Conservation (phyloP, 805 yeast genomes). For the Zygotorulaspora sp. region DNA sequence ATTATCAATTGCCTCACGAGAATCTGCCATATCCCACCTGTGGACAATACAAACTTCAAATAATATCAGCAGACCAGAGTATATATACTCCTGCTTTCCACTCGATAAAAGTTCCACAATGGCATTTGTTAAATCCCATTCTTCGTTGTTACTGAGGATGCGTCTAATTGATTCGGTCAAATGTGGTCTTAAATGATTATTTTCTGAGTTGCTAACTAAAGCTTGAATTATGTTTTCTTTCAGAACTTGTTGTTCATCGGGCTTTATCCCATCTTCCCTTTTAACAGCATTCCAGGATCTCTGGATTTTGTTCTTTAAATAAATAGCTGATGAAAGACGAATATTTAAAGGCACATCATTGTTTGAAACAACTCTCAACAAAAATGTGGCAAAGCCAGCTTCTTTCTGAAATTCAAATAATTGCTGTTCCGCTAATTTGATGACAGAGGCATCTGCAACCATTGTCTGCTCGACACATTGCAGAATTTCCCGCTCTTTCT, state of each 20-base stretch:
- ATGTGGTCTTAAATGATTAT: slow-evolving; percentile 48
- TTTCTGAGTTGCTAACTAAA: slow-evolving; percentile 41
- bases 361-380: slow-evolving; percentile 48
- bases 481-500: slow-evolving; percentile 47
- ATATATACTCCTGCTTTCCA: slow-evolving; percentile 38
- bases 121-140: slow-evolving; percentile 35
- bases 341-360: slow-evolving; percentile 40
- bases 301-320: slow-evolving; percentile 59
- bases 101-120: slow-evolving; percentile 37
- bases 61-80: slow-evolving; percentile 54
- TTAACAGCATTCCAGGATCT: slow-evolving; percentile 45
- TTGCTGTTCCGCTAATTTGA: slow-evolving; percentile 52
- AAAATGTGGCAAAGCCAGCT: slow-evolving; percentile 53
- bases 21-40: slow-evolving; percentile 50
- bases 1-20: slow-evolving; percentile 45
- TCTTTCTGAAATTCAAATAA: slow-evolving; percentile 49
- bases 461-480: slow-evolving; percentile 50
- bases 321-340: slow-evolving; percentile 60
- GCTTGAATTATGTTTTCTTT: slow-evolving; percentile 52
- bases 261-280: slow-evolving; percentile 32
- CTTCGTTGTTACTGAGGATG: slow-evolving; percentile 45
- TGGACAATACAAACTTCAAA: slow-evolving; percentile 52
- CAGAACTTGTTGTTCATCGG: slow-evolving; percentile 52
- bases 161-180: slow-evolving; percentile 52
- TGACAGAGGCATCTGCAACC: slow-evolving; percentile 45